These are phyloP conservation scores for Rhododendron williamsianum DNA, from an alignment of 148 eudicot species.

Conservation along the genomic window DNA sequence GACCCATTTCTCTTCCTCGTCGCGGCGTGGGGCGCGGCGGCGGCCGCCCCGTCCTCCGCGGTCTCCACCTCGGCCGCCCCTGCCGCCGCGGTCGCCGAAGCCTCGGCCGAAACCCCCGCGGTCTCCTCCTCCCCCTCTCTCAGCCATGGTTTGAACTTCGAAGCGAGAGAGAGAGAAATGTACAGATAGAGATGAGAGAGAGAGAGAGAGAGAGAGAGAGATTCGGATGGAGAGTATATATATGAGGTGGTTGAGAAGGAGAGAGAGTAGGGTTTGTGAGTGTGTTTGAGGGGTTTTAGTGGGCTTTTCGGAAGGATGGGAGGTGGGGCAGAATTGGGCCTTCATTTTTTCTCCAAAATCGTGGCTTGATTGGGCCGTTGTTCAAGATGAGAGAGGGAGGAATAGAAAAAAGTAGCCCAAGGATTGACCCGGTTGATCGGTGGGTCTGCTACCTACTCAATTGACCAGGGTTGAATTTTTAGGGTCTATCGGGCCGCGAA, in stretches of 20 bases:
- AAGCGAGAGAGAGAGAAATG: background rate
- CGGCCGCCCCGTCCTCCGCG: constrained; percentile 59
- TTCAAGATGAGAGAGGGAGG: no score
- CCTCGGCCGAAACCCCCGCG: constrained; percentile 45
- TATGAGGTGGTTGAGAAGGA: background rate
- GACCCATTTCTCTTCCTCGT: constrained; percentile 65
- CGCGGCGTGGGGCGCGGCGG: constrained; percentile 51
- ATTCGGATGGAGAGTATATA: background rate
- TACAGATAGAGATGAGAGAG: background rate
- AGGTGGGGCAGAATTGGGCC: background rate
- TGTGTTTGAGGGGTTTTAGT: background rate
- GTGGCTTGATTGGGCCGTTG: background rate
- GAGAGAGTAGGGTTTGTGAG: background rate
- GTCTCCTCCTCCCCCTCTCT: constrained; percentile 26
- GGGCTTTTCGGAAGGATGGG: background rate
- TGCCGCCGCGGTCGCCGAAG: constrained; percentile 31
- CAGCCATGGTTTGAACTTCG: background rate
- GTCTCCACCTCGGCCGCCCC: constrained; percentile 41
- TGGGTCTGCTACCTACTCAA: no score
- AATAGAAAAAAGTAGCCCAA: no score
- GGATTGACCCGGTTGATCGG: no score
- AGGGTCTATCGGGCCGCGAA: no score
- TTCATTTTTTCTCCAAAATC: background rate
- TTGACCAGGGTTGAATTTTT: no score
- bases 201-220: background rate